These are phyloP conservation scores for Quercus agrifolia DNA, from an alignment of 306 rosid genomes.

Conservation along the genomic window DNA sequence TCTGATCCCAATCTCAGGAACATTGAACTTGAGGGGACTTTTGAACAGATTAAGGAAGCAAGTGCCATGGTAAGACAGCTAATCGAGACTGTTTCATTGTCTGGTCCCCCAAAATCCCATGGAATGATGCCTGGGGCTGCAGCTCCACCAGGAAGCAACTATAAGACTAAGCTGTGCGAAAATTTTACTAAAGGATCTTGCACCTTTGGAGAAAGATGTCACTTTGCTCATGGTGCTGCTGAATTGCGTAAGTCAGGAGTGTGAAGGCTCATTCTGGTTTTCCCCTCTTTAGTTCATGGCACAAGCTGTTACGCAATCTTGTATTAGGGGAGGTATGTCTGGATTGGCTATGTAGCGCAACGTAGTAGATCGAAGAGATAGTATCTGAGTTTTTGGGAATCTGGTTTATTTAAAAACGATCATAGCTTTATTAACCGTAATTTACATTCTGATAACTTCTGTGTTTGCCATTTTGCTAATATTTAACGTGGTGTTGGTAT, in stretches of 20 bases:
- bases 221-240: conserved; percentile 85
- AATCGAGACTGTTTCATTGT: conserved; percentile 49
- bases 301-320: conserved; percentile 13
- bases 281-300: conserved; percentile 1
- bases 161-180: conserved; percentile 87
- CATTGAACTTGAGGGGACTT: conserved; percentile 92
- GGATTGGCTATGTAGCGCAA: conserved; percentile 37
- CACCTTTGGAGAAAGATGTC: conserved; percentile 96
- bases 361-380: conserved; percentile 37
- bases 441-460: neutral
- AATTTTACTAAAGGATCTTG: conserved; percentile 87
- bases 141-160: conserved; percentile 55
- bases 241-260: conserved; percentile 69
- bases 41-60: conserved; percentile 89
- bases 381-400: conserved; percentile 29
- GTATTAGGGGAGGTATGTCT: conserved; percentile 26
- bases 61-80: conserved; percentile 82
- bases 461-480: neutral
- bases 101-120: conserved; percentile 51
- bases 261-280: conserved; percentile 21
- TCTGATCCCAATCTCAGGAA: conserved; percentile 72
- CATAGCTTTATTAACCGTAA: neutral
- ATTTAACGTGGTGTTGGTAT: neutral
- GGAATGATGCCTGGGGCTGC: conserved; percentile 48
- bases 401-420: conserved; percentile 16